Conservation (phyloP, 2,329 filamentous ascomycete species). For the Claviceps sp. region DNA sequence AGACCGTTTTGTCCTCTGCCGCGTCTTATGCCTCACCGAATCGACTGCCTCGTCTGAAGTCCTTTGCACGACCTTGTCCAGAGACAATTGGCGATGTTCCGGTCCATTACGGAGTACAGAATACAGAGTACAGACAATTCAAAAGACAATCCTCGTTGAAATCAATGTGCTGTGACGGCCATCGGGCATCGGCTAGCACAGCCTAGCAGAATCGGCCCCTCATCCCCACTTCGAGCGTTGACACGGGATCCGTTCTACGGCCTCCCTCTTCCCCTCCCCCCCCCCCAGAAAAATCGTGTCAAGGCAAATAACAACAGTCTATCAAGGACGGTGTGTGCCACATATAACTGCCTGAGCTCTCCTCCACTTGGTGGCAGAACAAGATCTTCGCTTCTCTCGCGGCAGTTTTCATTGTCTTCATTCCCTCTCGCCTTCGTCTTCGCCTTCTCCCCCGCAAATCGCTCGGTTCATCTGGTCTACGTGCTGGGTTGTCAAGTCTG, state of each 20-base stretch:
- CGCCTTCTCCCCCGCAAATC: neutral
- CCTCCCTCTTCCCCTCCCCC: neutral
- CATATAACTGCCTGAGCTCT: constrained; percentile 2
- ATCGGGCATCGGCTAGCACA: neutral
- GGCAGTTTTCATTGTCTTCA: neutral
- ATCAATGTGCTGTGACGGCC: neutral
- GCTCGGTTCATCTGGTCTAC: neutral
- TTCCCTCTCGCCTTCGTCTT: neutral
- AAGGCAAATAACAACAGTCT: neutral
- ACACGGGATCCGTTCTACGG: constrained; percentile 1
- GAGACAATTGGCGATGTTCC: no score
- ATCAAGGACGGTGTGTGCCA: neutral
- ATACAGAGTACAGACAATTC: no score
- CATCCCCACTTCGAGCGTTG: constrained; percentile 1
- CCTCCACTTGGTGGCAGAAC: neutral
- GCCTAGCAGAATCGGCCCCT: neutral
- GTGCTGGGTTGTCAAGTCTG: neutral
- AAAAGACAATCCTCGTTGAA: neutral
- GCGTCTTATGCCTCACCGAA: neutral
- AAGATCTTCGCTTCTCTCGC: neutral
- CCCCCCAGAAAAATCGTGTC: neutral
- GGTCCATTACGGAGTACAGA: no score
- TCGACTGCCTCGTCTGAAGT: neutral
- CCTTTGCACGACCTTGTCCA: no score
- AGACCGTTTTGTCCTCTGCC: neutral